phyloP scores from a whole-genome alignment of 495 filamentous ascomycete species.

The Glonium stellatum region DNA sequence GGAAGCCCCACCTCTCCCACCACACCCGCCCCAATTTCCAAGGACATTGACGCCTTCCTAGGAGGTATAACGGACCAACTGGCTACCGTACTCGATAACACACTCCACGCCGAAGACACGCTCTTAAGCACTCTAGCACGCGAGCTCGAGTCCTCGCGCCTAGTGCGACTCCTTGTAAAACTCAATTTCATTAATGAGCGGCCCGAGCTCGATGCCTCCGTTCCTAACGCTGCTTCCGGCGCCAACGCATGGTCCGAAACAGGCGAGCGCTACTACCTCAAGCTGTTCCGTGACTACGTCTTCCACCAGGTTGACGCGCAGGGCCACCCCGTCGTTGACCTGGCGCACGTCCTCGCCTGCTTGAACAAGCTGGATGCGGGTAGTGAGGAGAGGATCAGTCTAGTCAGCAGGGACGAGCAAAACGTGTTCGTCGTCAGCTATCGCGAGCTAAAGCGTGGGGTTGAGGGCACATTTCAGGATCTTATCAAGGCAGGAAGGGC shows the following conservation, averaged over 20 bases:
- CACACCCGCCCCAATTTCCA: constrained; percentile 38
- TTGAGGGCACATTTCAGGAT: constrained; percentile 74
- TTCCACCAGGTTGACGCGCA: constrained; percentile 89
- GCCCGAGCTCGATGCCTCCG: constrained; percentile 68
- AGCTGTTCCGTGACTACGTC: constrained; percentile 92
- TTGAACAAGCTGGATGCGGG: constrained; percentile 92
- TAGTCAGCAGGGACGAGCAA: constrained; percentile 85
- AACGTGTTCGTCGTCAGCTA: constrained; percentile 80
- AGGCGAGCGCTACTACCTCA: constrained; percentile 82
- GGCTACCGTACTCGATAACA: constrained; percentile 61
- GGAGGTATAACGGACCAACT: constrained; percentile 66
- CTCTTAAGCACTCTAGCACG: constrained; percentile 59
- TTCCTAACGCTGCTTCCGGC: constrained; percentile 17
- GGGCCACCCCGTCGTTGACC: constrained; percentile 70
- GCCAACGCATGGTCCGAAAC: constrained; percentile 66
- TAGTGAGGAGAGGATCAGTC: constrained; percentile 71
- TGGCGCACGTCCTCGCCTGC: constrained; percentile 75
- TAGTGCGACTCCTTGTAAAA: constrained; percentile 77
- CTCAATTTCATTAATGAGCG: constrained; percentile 80
- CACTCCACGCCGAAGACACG: constrained; percentile 68
- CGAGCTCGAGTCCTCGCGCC: constrained; percentile 86
- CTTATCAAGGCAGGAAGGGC: constrained; percentile 51
- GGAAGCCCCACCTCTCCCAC: constrained; percentile 25
- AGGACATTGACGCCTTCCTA: constrained; percentile 72
- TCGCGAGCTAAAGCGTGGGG: constrained; percentile 72